These are phyloP conservation scores for Pythium pyrilobum DNA, from an alignment of 352 stramenopile species.

Conservation along the genomic window DNA sequence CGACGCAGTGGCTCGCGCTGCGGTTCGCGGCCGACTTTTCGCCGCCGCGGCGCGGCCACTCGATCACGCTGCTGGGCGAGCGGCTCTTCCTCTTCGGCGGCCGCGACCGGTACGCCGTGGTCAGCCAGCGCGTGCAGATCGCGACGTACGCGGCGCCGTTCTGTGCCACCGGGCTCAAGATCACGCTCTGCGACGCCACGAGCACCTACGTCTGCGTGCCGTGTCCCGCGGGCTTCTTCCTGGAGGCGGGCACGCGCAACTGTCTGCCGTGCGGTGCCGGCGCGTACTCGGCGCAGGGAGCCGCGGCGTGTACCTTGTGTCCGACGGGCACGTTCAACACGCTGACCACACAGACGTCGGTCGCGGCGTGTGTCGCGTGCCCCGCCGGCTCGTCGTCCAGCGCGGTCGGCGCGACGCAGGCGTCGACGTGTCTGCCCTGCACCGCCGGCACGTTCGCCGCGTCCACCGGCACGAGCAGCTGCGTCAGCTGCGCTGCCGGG, in stretches of 20 bases:
- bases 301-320: slow-evolving; percentile 40
- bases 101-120: slow-evolving; percentile 53
- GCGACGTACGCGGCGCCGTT: slow-evolving; percentile 49
- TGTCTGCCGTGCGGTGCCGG: slow-evolving; percentile 40
- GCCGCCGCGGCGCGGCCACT: slow-evolving; percentile 45
- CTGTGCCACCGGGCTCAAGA: slow-evolving; percentile 37
- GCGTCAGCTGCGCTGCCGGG: slow-evolving; percentile 21
- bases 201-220: slow-evolving; percentile 60
- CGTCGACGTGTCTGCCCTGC: slow-evolving; percentile 28
- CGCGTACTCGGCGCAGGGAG: slow-evolving; percentile 36
- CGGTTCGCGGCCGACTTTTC: slow-evolving; percentile 43
- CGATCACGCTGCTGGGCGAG: slow-evolving; percentile 38
- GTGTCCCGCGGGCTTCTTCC: slow-evolving; percentile 49
- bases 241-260: slow-evolving; percentile 47
- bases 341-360: slow-evolving; percentile 28
- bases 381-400: slow-evolving; percentile 44
- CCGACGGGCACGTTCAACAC: slow-evolving; percentile 46
- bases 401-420: slow-evolving; percentile 23
- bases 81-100: slow-evolving; percentile 56
- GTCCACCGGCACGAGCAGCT: slow-evolving; percentile 13
- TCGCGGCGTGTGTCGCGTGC: slow-evolving; percentile 37
- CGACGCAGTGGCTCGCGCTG: slow-evolving; percentile 58
- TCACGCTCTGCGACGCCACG: slow-evolving; percentile 44
- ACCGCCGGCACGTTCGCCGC: slow-evolving; percentile 25
- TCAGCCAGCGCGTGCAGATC: slow-evolving; percentile 43